phyloP scores from a whole-genome alignment of 2,329 filamentous ascomycete genomes.

The Pseudogymnoascus sp. region DNA sequence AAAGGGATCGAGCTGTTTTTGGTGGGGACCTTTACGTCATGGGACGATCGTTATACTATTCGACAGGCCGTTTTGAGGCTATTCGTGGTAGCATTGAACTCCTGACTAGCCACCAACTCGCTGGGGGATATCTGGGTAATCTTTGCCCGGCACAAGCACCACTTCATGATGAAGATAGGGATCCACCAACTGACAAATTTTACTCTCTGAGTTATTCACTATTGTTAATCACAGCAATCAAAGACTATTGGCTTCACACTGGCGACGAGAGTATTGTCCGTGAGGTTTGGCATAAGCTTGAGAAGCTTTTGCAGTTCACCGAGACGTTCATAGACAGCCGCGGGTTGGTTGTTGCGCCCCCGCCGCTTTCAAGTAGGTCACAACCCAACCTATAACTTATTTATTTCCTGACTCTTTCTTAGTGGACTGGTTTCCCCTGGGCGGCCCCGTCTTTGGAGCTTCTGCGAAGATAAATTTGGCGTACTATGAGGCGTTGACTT shows the following conservation, averaged over 20 bases:
- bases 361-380: conserved; percentile 17
- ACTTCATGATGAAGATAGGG: conserved; percentile 11
- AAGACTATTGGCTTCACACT: conserved; percentile 21
- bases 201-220: conserved; percentile 22
- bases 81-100: conserved; percentile 19
- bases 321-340: conserved; percentile 16
- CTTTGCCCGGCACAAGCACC: conserved; percentile 20
- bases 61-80: conserved; percentile 18
- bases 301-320: conserved; percentile 17
- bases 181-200: conserved; percentile 21
- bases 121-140: conserved; percentile 20
- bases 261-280: conserved; percentile 15
- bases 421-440: conserved; percentile 21
- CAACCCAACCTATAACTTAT: neutral
- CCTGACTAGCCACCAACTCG: conserved; percentile 19
- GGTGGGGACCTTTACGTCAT: conserved; percentile 17
- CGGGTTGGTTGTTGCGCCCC: conserved; percentile 19
- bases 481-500: conserved; percentile 19
- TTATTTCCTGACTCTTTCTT: conserved; percentile 1
- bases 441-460: conserved; percentile 20
- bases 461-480: conserved; percentile 22
- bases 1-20: neutral
- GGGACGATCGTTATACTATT: conserved; percentile 20
- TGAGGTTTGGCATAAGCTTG: conserved; percentile 15
- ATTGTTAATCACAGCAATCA: conserved; percentile 19